Evolutionary conservation across 768 basidiomycete genomes (phyloP).

Genomic region (Leccinum longicurvipes): DNA sequence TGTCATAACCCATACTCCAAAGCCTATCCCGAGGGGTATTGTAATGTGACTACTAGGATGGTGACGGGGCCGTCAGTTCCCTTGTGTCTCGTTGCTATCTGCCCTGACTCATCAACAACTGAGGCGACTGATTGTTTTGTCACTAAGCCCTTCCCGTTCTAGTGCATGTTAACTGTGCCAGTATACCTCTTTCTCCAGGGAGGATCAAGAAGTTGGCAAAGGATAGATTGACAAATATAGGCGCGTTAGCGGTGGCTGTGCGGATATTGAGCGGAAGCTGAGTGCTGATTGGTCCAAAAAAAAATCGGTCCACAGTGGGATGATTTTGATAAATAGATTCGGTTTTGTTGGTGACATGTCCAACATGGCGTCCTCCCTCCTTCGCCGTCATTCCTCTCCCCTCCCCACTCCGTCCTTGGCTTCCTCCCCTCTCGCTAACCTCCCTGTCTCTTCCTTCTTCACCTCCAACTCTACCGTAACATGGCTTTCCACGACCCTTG

Average conservation of each 20-base stretch:
- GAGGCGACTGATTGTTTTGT: background rate
- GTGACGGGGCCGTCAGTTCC: too few species aligned
- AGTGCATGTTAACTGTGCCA: too few species aligned
- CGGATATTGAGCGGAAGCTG: background rate
- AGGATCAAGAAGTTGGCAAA: background rate
- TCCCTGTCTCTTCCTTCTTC: slow-evolving; percentile 50
- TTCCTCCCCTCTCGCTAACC: slow-evolving; percentile 36
- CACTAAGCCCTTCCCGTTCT: background rate
- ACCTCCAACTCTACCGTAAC: slow-evolving; percentile 24
- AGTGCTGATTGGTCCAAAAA: background rate
- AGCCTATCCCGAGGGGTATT: too few species aligned
- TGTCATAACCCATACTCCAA: too few species aligned
- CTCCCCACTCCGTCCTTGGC: slow-evolving; percentile 44
- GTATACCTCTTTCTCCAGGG: background rate
- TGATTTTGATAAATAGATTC: background rate
- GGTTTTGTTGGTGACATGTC: background rate
- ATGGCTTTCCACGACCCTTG: slow-evolving; percentile 70
- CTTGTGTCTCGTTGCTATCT: background rate
- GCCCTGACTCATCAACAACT: background rate
- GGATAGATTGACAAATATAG: too few species aligned
- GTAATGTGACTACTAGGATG: too few species aligned
- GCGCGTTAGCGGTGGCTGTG: slow-evolving; percentile 18
- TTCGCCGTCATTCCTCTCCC: slow-evolving; percentile 32
- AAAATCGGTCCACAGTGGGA: background rate
- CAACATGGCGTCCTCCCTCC: slow-evolving; percentile 32